A percentile compares a stretch with the other conserved stretches of the same genome.
Evolutionary conservation across 805 yeast species (phyloP).

Genomic region (Ogataea glucozyma): DNA sequence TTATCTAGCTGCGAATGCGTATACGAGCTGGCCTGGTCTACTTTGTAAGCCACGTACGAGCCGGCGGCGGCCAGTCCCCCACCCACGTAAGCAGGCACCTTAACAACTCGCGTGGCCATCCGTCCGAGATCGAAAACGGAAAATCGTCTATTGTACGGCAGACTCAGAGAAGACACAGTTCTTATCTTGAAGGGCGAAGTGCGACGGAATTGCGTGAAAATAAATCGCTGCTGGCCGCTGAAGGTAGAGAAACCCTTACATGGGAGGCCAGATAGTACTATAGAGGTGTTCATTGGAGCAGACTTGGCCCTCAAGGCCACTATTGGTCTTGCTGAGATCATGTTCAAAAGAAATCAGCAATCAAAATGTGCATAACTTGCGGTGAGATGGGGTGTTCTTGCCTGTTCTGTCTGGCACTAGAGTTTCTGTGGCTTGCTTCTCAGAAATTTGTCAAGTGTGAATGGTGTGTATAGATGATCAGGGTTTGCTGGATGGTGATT

Average conservation of each 20-base stretch:
- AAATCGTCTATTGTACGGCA: slow-evolving; percentile 22
- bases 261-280: background rate
- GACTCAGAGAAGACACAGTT: slow-evolving; percentile 6
- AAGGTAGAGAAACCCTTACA: slow-evolving; percentile 2
- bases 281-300: background rate
- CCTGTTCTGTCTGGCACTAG: no score
- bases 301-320: background rate
- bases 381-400: background rate
- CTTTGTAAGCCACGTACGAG: slow-evolving; percentile 86
- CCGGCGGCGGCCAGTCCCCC: slow-evolving; percentile 95
- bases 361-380: background rate
- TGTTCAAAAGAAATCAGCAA: background rate
- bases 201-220: slow-evolving; percentile 10
- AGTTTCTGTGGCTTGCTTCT: no score
- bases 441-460: no score
- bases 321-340: background rate
- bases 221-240: slow-evolving; percentile 1
- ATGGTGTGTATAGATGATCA: no score
- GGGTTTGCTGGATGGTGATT: no score
- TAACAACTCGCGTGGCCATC: slow-evolving; percentile 53
- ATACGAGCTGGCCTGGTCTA: slow-evolving; percentile 78
- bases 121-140: slow-evolving; percentile 48
- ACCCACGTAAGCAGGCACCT: slow-evolving; percentile 80
- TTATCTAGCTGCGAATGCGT: slow-evolving; percentile 66
- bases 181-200: slow-evolving; percentile 3